Base-by-base conservation (phyloP, 2,329 filamentous ascomycete species). In the Septoria linicola region DNA sequence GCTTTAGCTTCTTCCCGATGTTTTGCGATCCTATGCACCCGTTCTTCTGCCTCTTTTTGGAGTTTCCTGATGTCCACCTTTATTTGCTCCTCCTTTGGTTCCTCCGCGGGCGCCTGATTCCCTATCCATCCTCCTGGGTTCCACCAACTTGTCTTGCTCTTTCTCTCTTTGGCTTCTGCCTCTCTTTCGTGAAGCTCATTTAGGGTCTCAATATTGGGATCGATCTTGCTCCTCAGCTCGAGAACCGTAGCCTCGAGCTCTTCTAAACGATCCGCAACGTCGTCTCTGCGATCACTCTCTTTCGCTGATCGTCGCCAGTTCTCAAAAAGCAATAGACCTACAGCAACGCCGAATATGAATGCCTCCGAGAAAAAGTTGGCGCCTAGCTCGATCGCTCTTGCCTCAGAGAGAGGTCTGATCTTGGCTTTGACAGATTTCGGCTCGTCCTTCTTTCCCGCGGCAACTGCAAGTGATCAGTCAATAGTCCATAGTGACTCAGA, bases 301-400 rank as follows among this genome's bases (percentile, higher is more conserved):
- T 86, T 87, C 53, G 79, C 73, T 45, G 81, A 73, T 23, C 80
- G 79, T 48, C 83, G 71, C 76, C 77, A 81, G 16, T 78, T 77
- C 62, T 87, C 83, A 46, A 81, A 81, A 0, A 86, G 66, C 37
- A 87, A 81, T 53, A 86, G 68, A 0, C 78, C 72, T 4, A 80
- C 82, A 1, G 80, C 84, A 10, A 87, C 84, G 3, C 76, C 60
- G 59, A 87, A 86, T 32, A 87, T 74, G 63, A 87, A 87, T 0
- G 80, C 70, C 63, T 87, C 83, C 25, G 81, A 81, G 41, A 84
- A 83, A 62, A 87, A 87, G 56, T 83, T 86, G 3, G 83, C 84
- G 3, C 83, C 84, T 31, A 80, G 78, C 63, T 87, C 83, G 48
- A 87, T 86, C 0, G 83, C 83, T 61, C 85, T 84, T 10, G 80